These are phyloP conservation scores for Pisolithus microcarpus DNA, from an alignment of 768 basidiomycete species.

Conservation along the genomic window DNA sequence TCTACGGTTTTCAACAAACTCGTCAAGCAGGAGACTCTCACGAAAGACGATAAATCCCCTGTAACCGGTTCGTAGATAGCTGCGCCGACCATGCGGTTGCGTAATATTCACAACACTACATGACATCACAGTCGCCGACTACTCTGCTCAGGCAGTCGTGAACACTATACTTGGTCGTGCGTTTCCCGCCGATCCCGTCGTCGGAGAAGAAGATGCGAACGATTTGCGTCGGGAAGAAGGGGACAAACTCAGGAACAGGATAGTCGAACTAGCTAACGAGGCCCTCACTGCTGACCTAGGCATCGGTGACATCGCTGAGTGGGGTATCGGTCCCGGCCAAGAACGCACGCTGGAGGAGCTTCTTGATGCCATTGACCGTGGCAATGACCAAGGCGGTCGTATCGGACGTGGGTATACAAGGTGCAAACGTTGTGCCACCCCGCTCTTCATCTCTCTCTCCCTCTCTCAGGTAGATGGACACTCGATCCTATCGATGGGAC, in stretches of 20 bases:
- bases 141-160: slow-evolving; percentile 88
- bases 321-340: slow-evolving; percentile 66
- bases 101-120: no score
- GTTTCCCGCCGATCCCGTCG: slow-evolving; percentile 82
- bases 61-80: slow-evolving; percentile 58
- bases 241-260: slow-evolving; percentile 47
- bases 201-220: slow-evolving; percentile 91
- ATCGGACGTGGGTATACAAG: slow-evolving; percentile 53
- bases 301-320: slow-evolving; percentile 51
- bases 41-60: slow-evolving; percentile 88
- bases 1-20: slow-evolving; percentile 81
- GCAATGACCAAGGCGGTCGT: slow-evolving; percentile 64
- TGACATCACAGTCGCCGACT: slow-evolving; percentile 70
- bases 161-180: slow-evolving; percentile 66
- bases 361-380: slow-evolving; percentile 83
- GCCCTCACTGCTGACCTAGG: slow-evolving; percentile 50
- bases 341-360: slow-evolving; percentile 49
- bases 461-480: slow-evolving; percentile 69
- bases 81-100: no score
- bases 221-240: slow-evolving; percentile 55
- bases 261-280: slow-evolving; percentile 79
- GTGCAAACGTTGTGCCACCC: background rate
- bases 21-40: slow-evolving; percentile 77
- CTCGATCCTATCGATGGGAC: slow-evolving; percentile 91
- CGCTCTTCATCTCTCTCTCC: background rate